Evolutionary conservation across 257 asterid genomes (phyloP).

Genomic region (Thymus quinquecostatus): DNA sequence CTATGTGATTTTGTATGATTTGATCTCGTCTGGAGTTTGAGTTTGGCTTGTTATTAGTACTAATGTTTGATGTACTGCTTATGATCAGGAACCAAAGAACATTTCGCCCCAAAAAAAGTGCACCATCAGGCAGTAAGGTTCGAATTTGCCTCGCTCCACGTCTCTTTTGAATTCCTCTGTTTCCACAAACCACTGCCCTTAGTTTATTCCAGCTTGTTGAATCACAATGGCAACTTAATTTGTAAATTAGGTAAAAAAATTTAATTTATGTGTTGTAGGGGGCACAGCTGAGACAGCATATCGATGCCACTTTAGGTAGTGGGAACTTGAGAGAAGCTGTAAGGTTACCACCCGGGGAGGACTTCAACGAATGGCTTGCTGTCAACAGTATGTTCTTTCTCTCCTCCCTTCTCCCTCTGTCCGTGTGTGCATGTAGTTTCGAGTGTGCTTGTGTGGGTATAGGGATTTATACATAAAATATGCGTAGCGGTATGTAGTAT

Average conservation of each 20-base stretch:
- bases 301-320: conserved; percentile 95
- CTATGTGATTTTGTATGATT: not conserved
- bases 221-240: conserved; percentile 3
- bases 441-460: not conserved
- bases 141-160: conserved; percentile 14
- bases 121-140: conserved; percentile 99
- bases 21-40: conserved; percentile 18
- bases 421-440: not conserved
- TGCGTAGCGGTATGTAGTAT: not conserved
- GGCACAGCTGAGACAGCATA: conserved; percentile 90
- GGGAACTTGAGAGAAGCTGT: conserved; percentile 99
- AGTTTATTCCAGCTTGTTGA: conserved; percentile 18
- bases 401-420: not conserved
- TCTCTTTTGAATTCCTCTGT: conserved; percentile 7
- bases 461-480: not conserved
- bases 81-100: conserved; percentile 86
- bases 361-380: conserved; percentile 96
- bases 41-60: not conserved
- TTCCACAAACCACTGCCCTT: not conserved
- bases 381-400: conserved; percentile 70
- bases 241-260: too few species aligned
- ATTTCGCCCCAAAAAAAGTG: conserved; percentile 95
- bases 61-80: conserved; percentile 25
- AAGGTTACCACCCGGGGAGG: conserved; percentile 96
- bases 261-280: conserved; percentile 60